Evolutionary conservation across 169 alveolate species (phyloP), one percentile per base, ranked within the genome.

Genomic region (Cyclospora cayetanensis): DNA sequence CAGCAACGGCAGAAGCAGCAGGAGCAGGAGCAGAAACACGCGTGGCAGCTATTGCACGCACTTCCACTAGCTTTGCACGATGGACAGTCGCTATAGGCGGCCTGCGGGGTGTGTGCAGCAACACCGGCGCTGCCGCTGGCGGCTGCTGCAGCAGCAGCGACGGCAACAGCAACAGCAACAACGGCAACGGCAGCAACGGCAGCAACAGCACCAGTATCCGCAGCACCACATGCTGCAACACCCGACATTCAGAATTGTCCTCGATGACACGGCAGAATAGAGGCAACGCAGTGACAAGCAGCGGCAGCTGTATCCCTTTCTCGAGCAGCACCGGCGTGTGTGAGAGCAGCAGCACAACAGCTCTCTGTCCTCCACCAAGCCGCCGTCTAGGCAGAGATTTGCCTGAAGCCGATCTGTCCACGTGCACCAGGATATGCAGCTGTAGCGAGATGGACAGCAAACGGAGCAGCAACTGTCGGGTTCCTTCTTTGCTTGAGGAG

Each of bases 191-290:
- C 65, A 7, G 66, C 34, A 22, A 12, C 41, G 37, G 87, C 66
- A 7, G 55, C 65, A 15, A 34, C 87, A 7, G 60, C 66, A 22
- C 65, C 65, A 15, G 91, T 65, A 4, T 29, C 82, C 27, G 42
- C 80, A n/a, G 91, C 91, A 41, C 53, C 80, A 35, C 60, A 25
- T 52, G 77, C 88, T 25, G 70, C 43, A 34, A 68, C 65, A 20
- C 29, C 1, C 34, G 46, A 9, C 27, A 29, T 29, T 65, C 35
- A 15, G 35, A 29, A 7, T n/a, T 15, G 39, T 29, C 35, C 76
- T 65, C 39, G 35, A 18, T 15, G 39, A 22, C 39, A 15, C 76
- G 11, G 12, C 34, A 29, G 11, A 22, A 29, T 27, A 15, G 76
- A 15, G 25, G 27, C n/a, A n/a, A n/a, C n/a, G n/a, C n/a, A n/a